phyloP scores from a whole-genome alignment of 108 stramenopile species.

The Ochromonas danica region DNA sequence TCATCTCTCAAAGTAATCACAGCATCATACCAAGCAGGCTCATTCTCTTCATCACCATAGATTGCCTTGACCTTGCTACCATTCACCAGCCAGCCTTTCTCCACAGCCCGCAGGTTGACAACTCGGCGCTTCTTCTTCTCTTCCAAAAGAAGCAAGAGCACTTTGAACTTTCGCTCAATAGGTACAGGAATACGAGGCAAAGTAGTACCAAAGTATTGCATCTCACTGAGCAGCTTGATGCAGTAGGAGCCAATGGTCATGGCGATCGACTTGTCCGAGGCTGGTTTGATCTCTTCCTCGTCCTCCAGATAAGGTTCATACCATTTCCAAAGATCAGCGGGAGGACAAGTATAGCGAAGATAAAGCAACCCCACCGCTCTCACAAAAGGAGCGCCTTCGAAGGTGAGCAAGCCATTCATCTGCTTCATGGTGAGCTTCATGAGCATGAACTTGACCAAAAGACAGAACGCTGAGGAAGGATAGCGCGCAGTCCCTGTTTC shows the following conservation, averaged over 20 bases:
- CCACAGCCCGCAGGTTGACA: conserved; percentile 51
- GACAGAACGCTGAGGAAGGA: conserved; percentile 86
- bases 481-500: conserved; percentile 68
- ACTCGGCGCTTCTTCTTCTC: conserved; percentile 67
- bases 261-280: not conserved
- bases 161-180: conserved; percentile 84
- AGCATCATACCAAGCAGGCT: conserved; percentile 90
- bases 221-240: conserved; percentile 60
- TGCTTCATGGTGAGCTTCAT: conserved; percentile 83
- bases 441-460: conserved; percentile 81
- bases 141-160: conserved; percentile 79
- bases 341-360: conserved; percentile 83
- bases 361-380: conserved; percentile 90
- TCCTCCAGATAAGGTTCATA: conserved; percentile 83
- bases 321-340: conserved; percentile 73
- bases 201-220: conserved; percentile 85
- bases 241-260: conserved; percentile 38
- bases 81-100: conserved; percentile 56
- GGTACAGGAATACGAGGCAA: conserved; percentile 85
- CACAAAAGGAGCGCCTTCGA: conserved; percentile 83
- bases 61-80: conserved; percentile 76
- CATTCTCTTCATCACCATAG: conserved; percentile 94
- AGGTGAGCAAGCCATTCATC: conserved; percentile 77
- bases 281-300: conserved; percentile 59
- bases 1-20: conserved; percentile 64